Evolutionary conservation across 1,139 yeast species (phyloP).

Genomic region (Geotrichum restrictum): DNA sequence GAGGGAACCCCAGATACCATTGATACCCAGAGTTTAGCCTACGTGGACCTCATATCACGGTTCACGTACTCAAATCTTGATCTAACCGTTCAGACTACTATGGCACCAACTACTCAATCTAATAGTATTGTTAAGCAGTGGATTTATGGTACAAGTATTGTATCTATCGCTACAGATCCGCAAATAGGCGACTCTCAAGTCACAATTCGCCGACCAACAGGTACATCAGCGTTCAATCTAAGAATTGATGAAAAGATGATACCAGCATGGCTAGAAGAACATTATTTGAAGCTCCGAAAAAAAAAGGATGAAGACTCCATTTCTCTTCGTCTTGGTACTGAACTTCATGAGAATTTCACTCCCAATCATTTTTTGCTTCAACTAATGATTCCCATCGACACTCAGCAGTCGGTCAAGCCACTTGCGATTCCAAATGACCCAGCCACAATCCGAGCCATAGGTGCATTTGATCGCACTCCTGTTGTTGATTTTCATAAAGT

Average conservation of each 20-base stretch:
- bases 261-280: slow-evolving; percentile 29
- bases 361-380: slow-evolving; percentile 47
- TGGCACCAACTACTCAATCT: slow-evolving; percentile 22
- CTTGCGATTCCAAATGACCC: slow-evolving; percentile 48
- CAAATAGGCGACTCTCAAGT: slow-evolving; percentile 53
- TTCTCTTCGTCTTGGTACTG: slow-evolving; percentile 3
- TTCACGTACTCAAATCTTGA: slow-evolving; percentile 67
- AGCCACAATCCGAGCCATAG: slow-evolving; percentile 53
- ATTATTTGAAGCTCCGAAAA: slow-evolving; percentile 21
- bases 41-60: slow-evolving; percentile 62
- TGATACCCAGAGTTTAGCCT: slow-evolving; percentile 58
- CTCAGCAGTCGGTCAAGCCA: slow-evolving; percentile 35
- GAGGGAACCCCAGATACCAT: slow-evolving; percentile 41
- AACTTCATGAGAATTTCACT: slow-evolving; percentile 22
- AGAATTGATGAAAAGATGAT: slow-evolving; percentile 45
- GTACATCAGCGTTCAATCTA: slow-evolving; percentile 50
- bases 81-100: slow-evolving; percentile 42
- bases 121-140: slow-evolving; percentile 45
- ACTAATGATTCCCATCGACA: slow-evolving; percentile 38
- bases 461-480: slow-evolving; percentile 70
- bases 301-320: not conserved
- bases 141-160: slow-evolving; percentile 58
- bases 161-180: slow-evolving; percentile 54
- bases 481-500: slow-evolving; percentile 75
- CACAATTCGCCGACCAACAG: slow-evolving; percentile 63